Base-by-base conservation (phyloP, 2,329 filamentous ascomycete genomes). In the Pseudopyrenochaeta lycopersici region DNA sequence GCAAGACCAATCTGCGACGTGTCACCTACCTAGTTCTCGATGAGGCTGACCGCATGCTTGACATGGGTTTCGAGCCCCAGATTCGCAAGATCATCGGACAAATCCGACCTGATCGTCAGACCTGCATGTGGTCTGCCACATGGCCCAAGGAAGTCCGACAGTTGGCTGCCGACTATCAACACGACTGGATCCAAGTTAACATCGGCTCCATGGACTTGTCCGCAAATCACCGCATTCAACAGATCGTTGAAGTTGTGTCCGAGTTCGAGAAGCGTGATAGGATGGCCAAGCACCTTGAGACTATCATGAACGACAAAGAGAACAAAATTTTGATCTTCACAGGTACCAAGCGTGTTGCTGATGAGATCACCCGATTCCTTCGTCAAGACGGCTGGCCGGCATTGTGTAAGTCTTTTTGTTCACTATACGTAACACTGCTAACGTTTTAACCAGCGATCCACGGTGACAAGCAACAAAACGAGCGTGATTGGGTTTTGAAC, bases 21-120 rank as follows among this genome's bases (percentile, higher is more conserved):
- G 93, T 98, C 59, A 99, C 95, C 51, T 99, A 99, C 82, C 85
- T 99, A 52, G 95, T 98, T 66, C 92, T 99, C 62, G 95, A 99
- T 72, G 95, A 99, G 83, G 95, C 95, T 76, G 95, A 99, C 81
- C 94, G 95, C 74, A 99, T 99, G 95, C 85, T 99, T 77, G 95
- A 99, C 82, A 99, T 99, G 95, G 95, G 95, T 87, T 98, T 99
- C 81, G 95, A 99, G 82, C 95, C 95, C 65, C 95, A 98, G 79
- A 98, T 99, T 72, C 92, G 95, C 83, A 98, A 98, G 84, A 98
- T 99, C 65, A 93, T 99, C 67, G 86, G 90, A 61, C 95, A 99
- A 82, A 98, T 98, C 79, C 92, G 95, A 68, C 95, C 95, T 48
- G 95, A 99, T 77, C 90, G 95, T 85, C 95, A 99, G 80, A 99